Conservation (phyloP, 345 rosid genomes). For the Eucalyptus sideroxylon region DNA sequence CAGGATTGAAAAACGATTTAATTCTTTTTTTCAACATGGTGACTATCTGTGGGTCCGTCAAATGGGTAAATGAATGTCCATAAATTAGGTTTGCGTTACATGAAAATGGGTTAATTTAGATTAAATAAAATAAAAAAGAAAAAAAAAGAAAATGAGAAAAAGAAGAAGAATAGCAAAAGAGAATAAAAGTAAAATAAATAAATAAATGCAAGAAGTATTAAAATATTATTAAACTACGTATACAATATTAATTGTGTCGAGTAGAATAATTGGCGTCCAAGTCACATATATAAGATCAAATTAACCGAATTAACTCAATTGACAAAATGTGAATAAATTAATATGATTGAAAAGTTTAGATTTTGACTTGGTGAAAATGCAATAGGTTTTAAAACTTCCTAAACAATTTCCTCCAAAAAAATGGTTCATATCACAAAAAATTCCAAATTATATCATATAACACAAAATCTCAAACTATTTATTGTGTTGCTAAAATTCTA, state of each 20-base stretch:
- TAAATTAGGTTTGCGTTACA: neutral
- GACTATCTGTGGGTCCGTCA: neutral
- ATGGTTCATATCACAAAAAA: too few species aligned
- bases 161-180: too few species aligned
- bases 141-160: too few species aligned
- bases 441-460: rapidly evolving
- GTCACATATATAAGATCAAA: rapidly evolving
- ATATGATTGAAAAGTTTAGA: too few species aligned
- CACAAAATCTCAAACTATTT: neutral
- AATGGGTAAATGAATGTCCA: too few species aligned
- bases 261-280: rapidly evolving
- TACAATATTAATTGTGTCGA: neutral
- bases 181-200: too few species aligned
- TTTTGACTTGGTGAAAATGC: rapidly evolving
- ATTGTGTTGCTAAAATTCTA: neutral
- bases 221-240: rapidly evolving
- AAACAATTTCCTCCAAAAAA: rapidly evolving
- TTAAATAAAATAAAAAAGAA: too few species aligned
- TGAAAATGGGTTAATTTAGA: too few species aligned
- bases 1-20: neutral
- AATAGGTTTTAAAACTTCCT: rapidly evolving
- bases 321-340: rapidly evolving
- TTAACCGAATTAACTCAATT: rapidly evolving
- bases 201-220: too few species aligned
- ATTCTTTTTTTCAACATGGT: too few species aligned